Base-by-base conservation (phyloP, 108 stramenopile species). In the Cyclostephanos tholiformis region DNA sequence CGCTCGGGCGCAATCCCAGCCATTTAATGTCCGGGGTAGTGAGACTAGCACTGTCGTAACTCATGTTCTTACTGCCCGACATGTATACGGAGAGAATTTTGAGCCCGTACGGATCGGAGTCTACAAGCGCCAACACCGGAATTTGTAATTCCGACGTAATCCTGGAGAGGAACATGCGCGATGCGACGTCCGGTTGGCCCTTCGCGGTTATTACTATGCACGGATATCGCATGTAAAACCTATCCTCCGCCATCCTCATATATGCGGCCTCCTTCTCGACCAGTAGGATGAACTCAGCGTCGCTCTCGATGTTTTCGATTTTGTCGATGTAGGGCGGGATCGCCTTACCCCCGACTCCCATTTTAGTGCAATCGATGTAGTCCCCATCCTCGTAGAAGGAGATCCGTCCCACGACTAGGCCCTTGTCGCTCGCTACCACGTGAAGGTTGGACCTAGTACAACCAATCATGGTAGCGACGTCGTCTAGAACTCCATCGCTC, bases 191-290 rank as follows among this genome's bases (percentile, higher is more conserved):
- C 26, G 98, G 98, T 82, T 99, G 98, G 23, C 98, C 98, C 84
- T 97, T 97, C 60, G 97, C 98, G 19, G 98, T 99, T 68, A 99
- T 97, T 48, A 99, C 90, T 63, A 99, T 98, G 77, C 98, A 99
- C 11, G 97, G 96, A 82, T 97, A 97, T 63, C 86, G 89, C 80
- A 97, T 82, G 73, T 99, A 99, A 73, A 99, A 99, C 20, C 97
- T 85, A 85, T 97, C 97, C 76, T 97, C 94, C 88, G 98, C 97
- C 86, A 99, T 87, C 29, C 98, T 90, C 97, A 98, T 97, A 79
- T 98, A 99, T 5, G 97, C 98, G 69, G 98, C 98, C 70, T 99
- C 98, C 79, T 99, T 99, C 83, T 99, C 98, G 29, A 99, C 97
- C 66, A 99, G 67, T 25, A 99, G 71, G 65, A 99, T 91, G 76